Evolutionary conservation across 192 early-diverging fungal genomes (phyloP), one percentile per base, ranked within the genome.

Genomic region (Coemansia sp.): DNA sequence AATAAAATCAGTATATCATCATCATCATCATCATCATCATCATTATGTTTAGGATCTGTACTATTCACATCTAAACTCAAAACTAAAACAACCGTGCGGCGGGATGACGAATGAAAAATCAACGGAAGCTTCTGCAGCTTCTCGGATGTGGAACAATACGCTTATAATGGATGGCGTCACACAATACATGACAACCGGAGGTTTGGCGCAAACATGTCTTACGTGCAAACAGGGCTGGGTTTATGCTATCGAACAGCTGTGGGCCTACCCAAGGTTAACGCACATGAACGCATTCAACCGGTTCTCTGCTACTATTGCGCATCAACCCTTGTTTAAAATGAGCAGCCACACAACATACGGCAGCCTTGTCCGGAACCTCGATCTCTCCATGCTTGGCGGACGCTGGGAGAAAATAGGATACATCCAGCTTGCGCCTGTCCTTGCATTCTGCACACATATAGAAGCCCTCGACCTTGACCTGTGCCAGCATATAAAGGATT

Each of bases 381-480:
- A 76, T 49, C 44, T 76, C 15, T 59, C 60, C 6, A 70, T 76
- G 74, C 55, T 76, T 8, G 53, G 36, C 18, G 69, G 64, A 4
- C 59, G 74, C 15, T 76, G 74, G 74, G 74, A 76, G 21, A 61
- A 38, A 24, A 35, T 76, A 12, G 41, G 60, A 45, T 63, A 61
- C 45, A 20, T 44, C 24, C 18, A 63, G 5, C 34, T 76, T 12
- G 26, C 60, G 18, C 59, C 43, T 3, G 26, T 76, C 6, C 61
- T 76, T 14, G n/a, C 46, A 7, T 7, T 12, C 61, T 71, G 68
- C 48, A 23, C 34, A 11, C 38, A 52, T 9, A 11, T 71, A 5
- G 16, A 20, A 6, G 24, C 14, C 1, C 33, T 76, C 16, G 63
- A 71, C 48, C 65, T 76, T 15, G 70, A 57, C n/a, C 24, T 76